phyloP scores from a whole-genome alignment of 306 rosid species.

The Clitoria ternatea region DNA sequence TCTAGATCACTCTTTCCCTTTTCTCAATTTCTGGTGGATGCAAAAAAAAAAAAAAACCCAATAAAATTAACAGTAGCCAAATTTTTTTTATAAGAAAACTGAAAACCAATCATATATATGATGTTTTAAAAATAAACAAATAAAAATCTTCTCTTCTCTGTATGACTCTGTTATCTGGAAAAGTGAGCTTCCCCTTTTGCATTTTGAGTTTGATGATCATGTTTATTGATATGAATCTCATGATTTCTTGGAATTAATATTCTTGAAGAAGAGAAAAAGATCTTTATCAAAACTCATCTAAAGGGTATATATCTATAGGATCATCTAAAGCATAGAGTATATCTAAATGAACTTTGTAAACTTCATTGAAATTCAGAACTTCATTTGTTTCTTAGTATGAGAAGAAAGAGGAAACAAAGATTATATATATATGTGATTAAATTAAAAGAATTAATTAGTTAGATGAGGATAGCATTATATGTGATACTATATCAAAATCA shows the following conservation, averaged over 20 bases:
- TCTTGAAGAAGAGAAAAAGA: neutral
- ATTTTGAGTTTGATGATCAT: neutral
- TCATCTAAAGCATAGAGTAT: neutral
- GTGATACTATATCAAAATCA: neutral
- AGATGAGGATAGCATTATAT: neutral
- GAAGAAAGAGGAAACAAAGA: neutral
- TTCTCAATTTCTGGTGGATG: neutral
- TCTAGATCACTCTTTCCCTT: neutral
- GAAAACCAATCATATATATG: neutral
- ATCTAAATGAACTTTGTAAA: neutral
- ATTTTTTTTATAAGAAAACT: neutral
- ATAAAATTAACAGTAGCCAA: no score
- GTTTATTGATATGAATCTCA: neutral
- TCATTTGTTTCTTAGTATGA: neutral
- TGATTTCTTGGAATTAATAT: neutral
- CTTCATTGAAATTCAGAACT: neutral
- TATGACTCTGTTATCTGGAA: neutral
- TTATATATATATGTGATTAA: neutral
- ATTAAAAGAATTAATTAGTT: no score
- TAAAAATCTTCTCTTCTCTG: neutral
- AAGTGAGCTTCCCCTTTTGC: neutral
- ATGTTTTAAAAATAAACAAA: neutral
- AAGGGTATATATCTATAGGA: neutral
- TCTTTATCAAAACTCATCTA: neutral
- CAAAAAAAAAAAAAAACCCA: no score